Evolutionary conservation across 108 stramenopile genomes (phyloP), one percentile per base, ranked within the genome.

Genomic region (Thalassiosira profunda): DNA sequence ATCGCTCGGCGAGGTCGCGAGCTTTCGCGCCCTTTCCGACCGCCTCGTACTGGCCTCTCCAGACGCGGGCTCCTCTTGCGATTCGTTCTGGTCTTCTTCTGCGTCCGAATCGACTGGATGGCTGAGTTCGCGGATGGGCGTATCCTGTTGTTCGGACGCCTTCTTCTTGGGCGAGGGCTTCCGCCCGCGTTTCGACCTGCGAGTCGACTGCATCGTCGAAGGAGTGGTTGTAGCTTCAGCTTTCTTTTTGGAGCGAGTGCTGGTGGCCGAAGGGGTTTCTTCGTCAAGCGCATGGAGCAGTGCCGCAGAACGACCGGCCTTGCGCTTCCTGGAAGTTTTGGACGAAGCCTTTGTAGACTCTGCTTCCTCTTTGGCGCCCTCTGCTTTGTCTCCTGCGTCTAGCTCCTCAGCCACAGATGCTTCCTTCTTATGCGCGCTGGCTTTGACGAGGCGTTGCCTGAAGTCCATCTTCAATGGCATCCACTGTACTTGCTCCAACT

Each of bases 11-110:
- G n/a, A n/a, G n/a, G n/a, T n/a, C n/a, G n/a, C n/a, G n/a, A n/a
- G n/a, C 30, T 58, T 36, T 40, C 24, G 46, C 5, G 24, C 7
- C 24, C 61, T 55, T 0, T 53, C 46, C 26, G 62, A 54, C 3
- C 54, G 61, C 15, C 34, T 64, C 1, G 26, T 17, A 4, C 47
- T 53, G 23, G 45, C 45, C 48, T 34, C 65, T 37, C 47, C 18
- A 3, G 38, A 64, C 10, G 24, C 0, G 31, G 8, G 8, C 35
- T 54, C 53, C 29, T 31, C 15, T 34, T 17, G 8, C 5, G 53
- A 54, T 20, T 54, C 53, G 6, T 24, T 31, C 31, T 54, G 33
- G 20, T 10, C n/a, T 26, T 54, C 38, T 11, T 40, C 9, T 12
- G 9, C 38, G 12, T 40, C 53, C 29, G 25, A 54, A 54, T 54